These are phyloP conservation scores for Trichomonascus vanleenenianus DNA, from an alignment of 805 yeast genomes.

Conservation along the genomic window DNA sequence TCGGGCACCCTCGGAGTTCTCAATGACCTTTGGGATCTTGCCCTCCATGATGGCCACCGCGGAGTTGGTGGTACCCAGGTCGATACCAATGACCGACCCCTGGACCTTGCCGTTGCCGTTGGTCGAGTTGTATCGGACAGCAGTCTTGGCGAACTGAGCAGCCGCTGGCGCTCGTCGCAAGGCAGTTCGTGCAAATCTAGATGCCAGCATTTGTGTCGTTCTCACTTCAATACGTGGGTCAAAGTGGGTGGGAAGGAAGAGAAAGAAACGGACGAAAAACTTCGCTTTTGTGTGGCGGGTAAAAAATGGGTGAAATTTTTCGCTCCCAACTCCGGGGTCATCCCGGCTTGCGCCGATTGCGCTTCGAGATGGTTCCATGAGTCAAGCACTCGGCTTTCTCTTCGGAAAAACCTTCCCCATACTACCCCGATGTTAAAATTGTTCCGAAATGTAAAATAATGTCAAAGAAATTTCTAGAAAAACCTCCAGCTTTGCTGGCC, in stretches of 20 bases:
- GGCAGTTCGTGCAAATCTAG: constrained; percentile 33
- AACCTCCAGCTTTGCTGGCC: no score
- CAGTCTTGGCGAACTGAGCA: constrained; percentile 17
- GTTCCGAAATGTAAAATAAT: no score
- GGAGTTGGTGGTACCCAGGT: constrained; percentile 83
- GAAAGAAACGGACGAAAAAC: not conserved
- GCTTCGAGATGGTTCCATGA: no score
- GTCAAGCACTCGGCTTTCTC: no score
- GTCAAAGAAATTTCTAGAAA: no score
- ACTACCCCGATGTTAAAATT: no score
- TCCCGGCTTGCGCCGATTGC: no score
- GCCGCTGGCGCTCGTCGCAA: constrained; percentile 21
- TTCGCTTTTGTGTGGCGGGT: constrained; percentile 4
- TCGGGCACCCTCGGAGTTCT: constrained; percentile 68
- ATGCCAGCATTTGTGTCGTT: constrained; percentile 30
- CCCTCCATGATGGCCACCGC: constrained; percentile 85
- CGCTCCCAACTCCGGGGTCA: no score
- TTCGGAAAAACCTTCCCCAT: no score
- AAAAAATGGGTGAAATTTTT: constrained; percentile 8
- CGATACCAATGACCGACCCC: constrained; percentile 73
- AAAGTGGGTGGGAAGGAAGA: not conserved
- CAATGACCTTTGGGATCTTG: constrained; percentile 65
- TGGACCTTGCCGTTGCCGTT: constrained; percentile 37
- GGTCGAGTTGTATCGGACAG: constrained; percentile 37
- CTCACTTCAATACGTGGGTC: constrained; percentile 1